Percentiles rank a stretch among this genome's conserved stretches.
These are phyloP conservation scores for Backusella luteola DNA, from an alignment of 192 early-diverging fungal genomes.

Conservation along the genomic window DNA sequence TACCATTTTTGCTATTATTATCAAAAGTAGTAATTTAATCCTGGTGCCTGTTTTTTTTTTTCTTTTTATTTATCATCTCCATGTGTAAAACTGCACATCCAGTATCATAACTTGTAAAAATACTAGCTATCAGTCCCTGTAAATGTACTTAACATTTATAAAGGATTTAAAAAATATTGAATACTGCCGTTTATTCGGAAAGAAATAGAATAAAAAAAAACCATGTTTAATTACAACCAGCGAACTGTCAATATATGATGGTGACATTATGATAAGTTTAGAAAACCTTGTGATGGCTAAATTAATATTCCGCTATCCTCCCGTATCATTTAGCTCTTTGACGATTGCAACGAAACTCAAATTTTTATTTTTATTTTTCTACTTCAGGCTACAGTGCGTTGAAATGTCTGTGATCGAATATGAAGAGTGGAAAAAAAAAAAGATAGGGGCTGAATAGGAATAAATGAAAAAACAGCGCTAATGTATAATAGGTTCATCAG, in stretches of 20 bases:
- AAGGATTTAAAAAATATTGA: not conserved
- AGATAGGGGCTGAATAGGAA: not conserved
- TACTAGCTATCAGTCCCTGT: not conserved
- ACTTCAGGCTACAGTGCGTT: not conserved
- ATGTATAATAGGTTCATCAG: not conserved
- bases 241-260: not conserved
- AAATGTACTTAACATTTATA: not conserved
- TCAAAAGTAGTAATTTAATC: not conserved
- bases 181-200: not conserved
- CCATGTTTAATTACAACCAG: not conserved
- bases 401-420: not conserved
- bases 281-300: not conserved
- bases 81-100: not conserved
- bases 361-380: not conserved
- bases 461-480: not conserved
- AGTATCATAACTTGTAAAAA: not conserved
- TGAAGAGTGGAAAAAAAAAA: not conserved
- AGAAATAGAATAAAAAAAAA: not conserved
- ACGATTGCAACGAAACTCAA: not conserved
- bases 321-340: not conserved
- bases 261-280: not conserved
- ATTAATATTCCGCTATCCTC: not conserved
- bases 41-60: not conserved
- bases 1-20: not conserved
- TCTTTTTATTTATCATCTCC: not conserved